Conservation (phyloP, 2,329 filamentous ascomycete genomes). For the Phialocephala subalpina region DNA sequence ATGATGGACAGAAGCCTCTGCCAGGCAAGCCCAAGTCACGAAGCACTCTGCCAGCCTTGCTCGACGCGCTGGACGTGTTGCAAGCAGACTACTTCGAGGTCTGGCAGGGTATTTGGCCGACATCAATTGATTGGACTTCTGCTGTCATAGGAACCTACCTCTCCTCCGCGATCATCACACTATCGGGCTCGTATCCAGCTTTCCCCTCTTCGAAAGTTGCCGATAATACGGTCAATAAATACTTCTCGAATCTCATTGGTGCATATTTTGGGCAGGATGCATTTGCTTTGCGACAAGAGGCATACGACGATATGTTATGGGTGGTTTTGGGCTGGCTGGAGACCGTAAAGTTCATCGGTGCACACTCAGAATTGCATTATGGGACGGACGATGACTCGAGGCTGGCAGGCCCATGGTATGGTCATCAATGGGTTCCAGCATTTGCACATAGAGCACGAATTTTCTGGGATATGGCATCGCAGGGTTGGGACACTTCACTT, state of each 20-base stretch:
- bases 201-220: conserved; percentile 47
- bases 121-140: conserved; percentile 91
- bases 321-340: conserved; percentile 93
- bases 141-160: conserved; percentile 85
- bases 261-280: conserved; percentile 91
- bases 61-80: conserved; percentile 75
- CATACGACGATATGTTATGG: conserved; percentile 96
- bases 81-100: conserved; percentile 80
- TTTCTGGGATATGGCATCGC: conserved; percentile 83
- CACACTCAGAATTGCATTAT: conserved; percentile 73
- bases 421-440: conserved; percentile 74
- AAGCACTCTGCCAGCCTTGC: conserved; percentile 36
- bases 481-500: conserved; percentile 82
- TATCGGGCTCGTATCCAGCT: conserved; percentile 67
- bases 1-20: conserved; percentile 25
- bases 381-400: conserved; percentile 39
- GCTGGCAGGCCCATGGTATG: conserved; percentile 68
- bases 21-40: conserved; percentile 21
- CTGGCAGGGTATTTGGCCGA: conserved; percentile 84
- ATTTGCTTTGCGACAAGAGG: conserved; percentile 76
- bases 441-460: conserved; percentile 85
- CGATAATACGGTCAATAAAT: conserved; percentile 83
- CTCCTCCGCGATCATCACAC: conserved; percentile 74
- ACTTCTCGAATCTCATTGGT: conserved; percentile 78
- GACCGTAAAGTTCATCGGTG: conserved; percentile 75